Base-by-base conservation (phyloP, 139 green algal genomes). In the Microglena sp. region DNA sequence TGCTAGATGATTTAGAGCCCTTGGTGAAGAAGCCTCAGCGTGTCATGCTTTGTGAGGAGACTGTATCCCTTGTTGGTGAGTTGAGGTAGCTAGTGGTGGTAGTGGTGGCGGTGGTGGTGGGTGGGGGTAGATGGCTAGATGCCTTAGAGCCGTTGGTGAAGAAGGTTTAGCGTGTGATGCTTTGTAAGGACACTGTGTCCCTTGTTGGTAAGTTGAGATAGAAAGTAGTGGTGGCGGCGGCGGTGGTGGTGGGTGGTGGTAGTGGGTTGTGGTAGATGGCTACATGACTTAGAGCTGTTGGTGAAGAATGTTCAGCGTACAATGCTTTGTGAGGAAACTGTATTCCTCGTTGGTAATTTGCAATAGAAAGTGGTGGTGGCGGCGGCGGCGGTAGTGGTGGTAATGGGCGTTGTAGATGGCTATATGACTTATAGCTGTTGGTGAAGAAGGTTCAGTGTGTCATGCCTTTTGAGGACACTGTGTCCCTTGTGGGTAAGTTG, bases 391-490 rank as follows among this genome's bases (percentile, higher is more conserved):
- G 59, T n/a, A n/a, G n/a, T n/a, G n/a, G n/a, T n/a, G n/a, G n/a
- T n/a, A n/a, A n/a, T n/a, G n/a, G n/a, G n/a, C n/a, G n/a, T n/a
- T n/a, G n/a, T n/a, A n/a, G n/a, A n/a, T n/a, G n/a, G 26, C 65
- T 91, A 21, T 44, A 55, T 0, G 65, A 80, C 29, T 45, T 90
- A 67, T 75, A 84, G 62, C 62, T 74, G 2, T 67, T 86, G 29
- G 87, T 86, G 79, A 70, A 74, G 43, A 45, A 66, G 2, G 77
- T 80, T 3, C 82, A 86, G 53, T 70, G 77, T 33, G 68, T 93
- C 43, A 80, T 87, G 83, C 60, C 76, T 50, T 89, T 73, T 61
- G 56, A 56, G 11, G 76, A 81, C 18, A 71, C 35, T 0, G 56
- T 82, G 4, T 71, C 78, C 1, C 69, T 85, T 36, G 60, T 74